Evolutionary conservation across 2,329 filamentous ascomycete genomes (phyloP).

Genomic region (Beauveria sp.): DNA sequence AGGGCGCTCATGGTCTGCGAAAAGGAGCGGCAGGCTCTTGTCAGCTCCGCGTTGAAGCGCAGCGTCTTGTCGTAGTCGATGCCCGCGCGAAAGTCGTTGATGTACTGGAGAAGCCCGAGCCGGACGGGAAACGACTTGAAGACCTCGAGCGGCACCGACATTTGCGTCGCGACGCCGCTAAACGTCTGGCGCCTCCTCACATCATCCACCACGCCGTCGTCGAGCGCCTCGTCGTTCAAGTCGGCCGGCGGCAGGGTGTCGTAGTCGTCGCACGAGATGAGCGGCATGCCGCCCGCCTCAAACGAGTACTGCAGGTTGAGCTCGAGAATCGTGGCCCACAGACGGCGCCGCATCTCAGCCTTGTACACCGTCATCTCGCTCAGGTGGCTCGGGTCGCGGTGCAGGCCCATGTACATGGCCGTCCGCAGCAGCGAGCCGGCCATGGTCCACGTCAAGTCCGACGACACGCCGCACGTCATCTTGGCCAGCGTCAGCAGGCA

Average conservation of each 20-base stretch:
- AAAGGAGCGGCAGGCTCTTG: constrained; percentile 27
- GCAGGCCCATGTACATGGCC: constrained; percentile 51
- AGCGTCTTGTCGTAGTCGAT: constrained; percentile 41
- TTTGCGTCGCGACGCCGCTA: constrained; percentile 33
- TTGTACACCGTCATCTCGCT: constrained; percentile 38
- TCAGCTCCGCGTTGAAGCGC: constrained; percentile 37
- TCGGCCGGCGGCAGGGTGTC: constrained; percentile 44
- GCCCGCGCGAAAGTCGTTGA: constrained; percentile 38
- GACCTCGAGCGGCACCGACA: constrained; percentile 41
- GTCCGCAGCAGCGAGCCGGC: constrained; percentile 42
- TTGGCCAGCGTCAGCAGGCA: constrained; percentile 44
- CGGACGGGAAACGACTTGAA: constrained; percentile 35
- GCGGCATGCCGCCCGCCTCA: constrained; percentile 42
- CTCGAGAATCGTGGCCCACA: constrained; percentile 51
- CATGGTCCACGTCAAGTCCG: constrained; percentile 45
- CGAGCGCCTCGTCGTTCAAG: constrained; percentile 43
- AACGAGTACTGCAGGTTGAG: constrained; percentile 44
- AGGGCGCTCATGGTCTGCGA: constrained; percentile 28
- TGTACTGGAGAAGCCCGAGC: constrained; percentile 34
- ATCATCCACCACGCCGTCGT: constrained; percentile 25
- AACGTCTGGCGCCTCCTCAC: constrained; percentile 11
- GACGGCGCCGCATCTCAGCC: constrained; percentile 45
- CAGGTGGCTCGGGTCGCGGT: constrained; percentile 46
- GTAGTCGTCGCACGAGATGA: constrained; percentile 38
- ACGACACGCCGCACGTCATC: constrained; percentile 37